These are phyloP conservation scores for Cladorrhinum samala DNA, from an alignment of 495 filamentous ascomycete genomes.

Conservation along the genomic window DNA sequence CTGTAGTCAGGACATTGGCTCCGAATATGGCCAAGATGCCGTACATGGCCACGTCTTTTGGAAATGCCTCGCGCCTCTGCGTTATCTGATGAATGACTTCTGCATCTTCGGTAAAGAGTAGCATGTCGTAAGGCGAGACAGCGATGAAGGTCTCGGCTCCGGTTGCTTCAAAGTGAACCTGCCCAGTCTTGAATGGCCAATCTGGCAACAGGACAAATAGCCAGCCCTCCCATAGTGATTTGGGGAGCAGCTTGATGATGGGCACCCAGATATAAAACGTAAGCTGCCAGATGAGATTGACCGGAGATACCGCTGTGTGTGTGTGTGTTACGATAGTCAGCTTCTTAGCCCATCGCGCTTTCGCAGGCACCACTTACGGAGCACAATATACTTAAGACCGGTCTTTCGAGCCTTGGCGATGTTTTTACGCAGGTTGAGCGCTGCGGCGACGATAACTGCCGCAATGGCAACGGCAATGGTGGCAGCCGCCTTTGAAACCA, in stretches of 20 bases:
- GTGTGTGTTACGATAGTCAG: too few relatives aligned
- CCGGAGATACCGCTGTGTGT: constrained; percentile 34
- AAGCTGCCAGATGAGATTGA: constrained; percentile 44
- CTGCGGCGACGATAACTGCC: constrained; percentile 1
- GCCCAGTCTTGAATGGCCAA: constrained; percentile 31
- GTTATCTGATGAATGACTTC: constrained; percentile 56
- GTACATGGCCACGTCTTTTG: constrained; percentile 58
- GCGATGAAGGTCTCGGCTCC: constrained; percentile 45
- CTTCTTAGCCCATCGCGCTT: background rate
- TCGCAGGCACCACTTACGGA: constrained; percentile 34
- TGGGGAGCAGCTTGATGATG: constrained; percentile 41
- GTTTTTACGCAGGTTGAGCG: constrained; percentile 27
- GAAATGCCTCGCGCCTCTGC: constrained; percentile 56
- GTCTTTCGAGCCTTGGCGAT: constrained; percentile 40
- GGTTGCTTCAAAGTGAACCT: constrained; percentile 31
- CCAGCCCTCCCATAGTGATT: constrained; percentile 38
- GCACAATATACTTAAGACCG: constrained; percentile 38
- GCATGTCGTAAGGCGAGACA: constrained; percentile 42
- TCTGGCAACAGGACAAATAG: constrained; percentile 34
- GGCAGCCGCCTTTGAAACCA: too few relatives aligned
- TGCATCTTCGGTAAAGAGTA: constrained; percentile 49
- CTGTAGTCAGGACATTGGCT: constrained; percentile 56
- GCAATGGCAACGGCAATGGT: constrained; percentile 14
- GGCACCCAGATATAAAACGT: constrained; percentile 44
- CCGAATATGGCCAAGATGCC: constrained; percentile 55